phyloP scores from a whole-genome alignment of 108 stramenopile species.

The Nitzschia putrida region DNA sequence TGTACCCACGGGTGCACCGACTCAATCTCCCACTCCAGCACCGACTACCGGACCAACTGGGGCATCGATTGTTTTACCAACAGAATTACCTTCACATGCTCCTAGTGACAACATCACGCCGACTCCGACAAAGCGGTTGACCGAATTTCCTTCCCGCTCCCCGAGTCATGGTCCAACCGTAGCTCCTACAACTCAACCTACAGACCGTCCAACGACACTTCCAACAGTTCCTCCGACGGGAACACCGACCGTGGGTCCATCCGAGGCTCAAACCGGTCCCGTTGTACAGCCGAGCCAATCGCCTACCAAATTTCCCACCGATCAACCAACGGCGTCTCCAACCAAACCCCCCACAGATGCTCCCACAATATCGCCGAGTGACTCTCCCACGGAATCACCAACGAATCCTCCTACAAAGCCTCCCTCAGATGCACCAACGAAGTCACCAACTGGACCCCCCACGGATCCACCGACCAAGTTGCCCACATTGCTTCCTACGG shows the following conservation, averaged over 20 bases:
- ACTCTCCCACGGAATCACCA: not conserved
- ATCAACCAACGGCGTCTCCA: not conserved
- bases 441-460: not conserved
- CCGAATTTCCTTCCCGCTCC: not conserved
- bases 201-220: not conserved
- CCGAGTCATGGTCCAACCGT: not conserved
- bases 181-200: not conserved
- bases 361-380: not conserved
- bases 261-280: not conserved
- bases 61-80: too few relatives aligned
- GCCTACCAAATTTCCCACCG: constrained; percentile 1
- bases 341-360: constrained; percentile 3
- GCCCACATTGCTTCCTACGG: not conserved
- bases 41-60: too few relatives aligned
- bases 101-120: too few relatives aligned
- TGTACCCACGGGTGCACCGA: too few relatives aligned
- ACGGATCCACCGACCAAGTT: not conserved
- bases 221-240: constrained; percentile 1
- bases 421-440: not conserved
- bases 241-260: not conserved
- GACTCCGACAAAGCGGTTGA: not conserved
- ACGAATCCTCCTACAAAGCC: not conserved
- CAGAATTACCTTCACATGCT: too few relatives aligned
- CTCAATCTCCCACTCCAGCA: too few relatives aligned
- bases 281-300: too few relatives aligned